Evolutionary conservation across 345 rosid genomes (phyloP).

Genomic region (Zanthoxylum bungeanum): DNA sequence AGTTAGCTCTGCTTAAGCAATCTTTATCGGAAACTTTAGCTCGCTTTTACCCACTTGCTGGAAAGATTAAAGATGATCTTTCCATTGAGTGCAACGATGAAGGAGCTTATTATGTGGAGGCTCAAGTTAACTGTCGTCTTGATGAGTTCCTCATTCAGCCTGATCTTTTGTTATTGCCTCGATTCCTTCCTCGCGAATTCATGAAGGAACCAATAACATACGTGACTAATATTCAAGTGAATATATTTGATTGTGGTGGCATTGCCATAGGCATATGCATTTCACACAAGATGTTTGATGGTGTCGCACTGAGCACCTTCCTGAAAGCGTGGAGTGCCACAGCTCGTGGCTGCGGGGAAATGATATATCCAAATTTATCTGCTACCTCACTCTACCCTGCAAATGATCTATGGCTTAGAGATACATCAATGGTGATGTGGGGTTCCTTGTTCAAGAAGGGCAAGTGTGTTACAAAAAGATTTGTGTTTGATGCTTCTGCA

Average conservation of each 20-base stretch:
- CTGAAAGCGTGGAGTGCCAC: constrained; percentile 30
- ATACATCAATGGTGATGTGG: constrained; percentile 21
- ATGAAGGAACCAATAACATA: constrained; percentile 18
- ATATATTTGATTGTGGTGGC: constrained; percentile 35
- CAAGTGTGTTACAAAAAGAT: constrained; percentile 30
- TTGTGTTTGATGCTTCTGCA: constrained; percentile 29
- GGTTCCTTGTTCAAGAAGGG: constrained; percentile 34
- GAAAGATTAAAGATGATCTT: constrained; percentile 25
- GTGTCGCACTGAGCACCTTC: constrained; percentile 27
- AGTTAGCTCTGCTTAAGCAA: constrained; percentile 17
- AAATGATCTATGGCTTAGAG: constrained; percentile 33
- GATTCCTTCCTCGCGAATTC: constrained; percentile 28
- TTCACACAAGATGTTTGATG: constrained; percentile 41
- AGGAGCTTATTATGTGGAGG: constrained; percentile 29
- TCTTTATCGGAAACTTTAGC: constrained; percentile 35
- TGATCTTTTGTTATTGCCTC: constrained; percentile 17
- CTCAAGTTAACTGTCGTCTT: constrained; percentile 19
- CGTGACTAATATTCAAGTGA: constrained; percentile 37
- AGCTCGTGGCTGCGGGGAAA: constrained; percentile 3
- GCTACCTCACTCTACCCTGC: constrained; percentile 37
- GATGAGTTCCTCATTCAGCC: constrained; percentile 19
- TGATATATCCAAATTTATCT: constrained; percentile 19
- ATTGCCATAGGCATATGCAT: constrained; percentile 36
- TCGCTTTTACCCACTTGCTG: constrained; percentile 35
- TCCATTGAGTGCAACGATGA: constrained; percentile 31